Conservation (phyloP, 352 stramenopile species). For the Globisporangium radiosum region DNA sequence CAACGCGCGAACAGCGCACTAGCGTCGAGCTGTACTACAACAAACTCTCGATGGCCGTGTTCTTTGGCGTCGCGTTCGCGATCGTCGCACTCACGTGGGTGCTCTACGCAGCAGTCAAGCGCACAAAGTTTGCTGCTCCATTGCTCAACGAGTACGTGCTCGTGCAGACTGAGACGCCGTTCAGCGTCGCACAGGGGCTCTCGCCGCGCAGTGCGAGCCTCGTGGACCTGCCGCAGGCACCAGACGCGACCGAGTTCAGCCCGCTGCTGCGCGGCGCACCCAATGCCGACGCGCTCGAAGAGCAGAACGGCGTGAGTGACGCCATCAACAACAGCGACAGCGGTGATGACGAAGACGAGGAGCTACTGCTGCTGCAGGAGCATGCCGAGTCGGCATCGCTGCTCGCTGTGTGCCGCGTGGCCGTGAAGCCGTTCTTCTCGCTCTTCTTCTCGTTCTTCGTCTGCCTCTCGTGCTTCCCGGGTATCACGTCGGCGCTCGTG, state of each 20-base stretch:
- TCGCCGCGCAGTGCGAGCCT: slow-evolving; percentile 47
- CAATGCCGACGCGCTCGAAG: slow-evolving; percentile 9
- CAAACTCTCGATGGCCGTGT: slow-evolving; percentile 52
- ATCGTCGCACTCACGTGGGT: slow-evolving; percentile 49
- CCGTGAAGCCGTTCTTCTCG: slow-evolving; percentile 73
- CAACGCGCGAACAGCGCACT: neutral
- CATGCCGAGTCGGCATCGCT: slow-evolving; percentile 40
- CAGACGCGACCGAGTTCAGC: slow-evolving; percentile 30
- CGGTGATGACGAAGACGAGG: slow-evolving; percentile 30
- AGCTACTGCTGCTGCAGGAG: slow-evolving; percentile 24
- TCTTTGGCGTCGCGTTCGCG: slow-evolving; percentile 56
- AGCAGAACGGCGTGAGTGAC: slow-evolving; percentile 15
- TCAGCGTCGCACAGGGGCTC: slow-evolving; percentile 28
- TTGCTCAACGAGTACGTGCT: slow-evolving; percentile 62
- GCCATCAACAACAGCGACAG: slow-evolving; percentile 4
- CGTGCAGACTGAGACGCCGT: slow-evolving; percentile 57
- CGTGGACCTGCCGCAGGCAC: slow-evolving; percentile 13
- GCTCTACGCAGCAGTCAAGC: slow-evolving; percentile 40
- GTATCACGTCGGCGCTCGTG: slow-evolving; percentile 64
- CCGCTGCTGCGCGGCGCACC: slow-evolving; percentile 22
- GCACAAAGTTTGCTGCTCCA: slow-evolving; percentile 53
- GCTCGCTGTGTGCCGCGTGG: slow-evolving; percentile 47
- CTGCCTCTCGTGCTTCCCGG: slow-evolving; percentile 73
- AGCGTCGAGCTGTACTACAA: slow-evolving; percentile 4
- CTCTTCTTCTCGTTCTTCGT: slow-evolving; percentile 74